Evolutionary conservation across 2,329 filamentous ascomycete genomes (phyloP), one percentile per base, ranked within the genome.

Genomic region (Nemania diffusa): DNA sequence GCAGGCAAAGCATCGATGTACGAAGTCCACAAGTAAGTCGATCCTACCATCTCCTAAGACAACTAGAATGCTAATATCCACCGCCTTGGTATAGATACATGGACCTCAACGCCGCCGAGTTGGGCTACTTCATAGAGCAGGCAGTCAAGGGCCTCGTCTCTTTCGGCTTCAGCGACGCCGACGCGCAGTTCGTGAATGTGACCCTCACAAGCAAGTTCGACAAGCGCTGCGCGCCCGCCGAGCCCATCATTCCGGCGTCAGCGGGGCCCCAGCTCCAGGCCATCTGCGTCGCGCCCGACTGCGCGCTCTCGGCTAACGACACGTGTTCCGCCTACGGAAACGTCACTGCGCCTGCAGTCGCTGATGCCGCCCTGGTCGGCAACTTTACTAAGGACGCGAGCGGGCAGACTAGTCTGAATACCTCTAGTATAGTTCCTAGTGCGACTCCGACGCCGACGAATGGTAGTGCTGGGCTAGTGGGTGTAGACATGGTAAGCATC

Each of bases 381-480:
- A 60, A 60, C 46, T 60, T 60, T n/a, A 60, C 44, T 44, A 51
- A 60, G 29, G 44, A 40, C 22, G 57, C 57, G 6, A 40, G n/a
- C 20, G 57, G 57, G 20, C 44, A 40, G 29, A 60, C 46, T 24
- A 51, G 44, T 40, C 29, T 60, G 32, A 60, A 60, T 22, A 27
- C 17, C 22, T 60, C 57, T 15, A 15, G n/a, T 26, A 20, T 22
- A 20, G 13, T 27, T 56, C 8, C 53, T 3, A 9, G 34, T 42
- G 27, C 27, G 22, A 50, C 22, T 24, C 46, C 46, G 2, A 50
- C 24, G 46, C 46, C 24, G 11, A 17, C 22, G 15, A 50, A 11
- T 27, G 24, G 46, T 20, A 50, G 24, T 50, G 24, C 20, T 17
- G 11, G 46, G 20, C 22, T 27, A 11, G 11, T 27, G 46, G 24